Conservation (phyloP, 108 stramenopile genomes). For the Hondaea fermentalgiana region DNA sequence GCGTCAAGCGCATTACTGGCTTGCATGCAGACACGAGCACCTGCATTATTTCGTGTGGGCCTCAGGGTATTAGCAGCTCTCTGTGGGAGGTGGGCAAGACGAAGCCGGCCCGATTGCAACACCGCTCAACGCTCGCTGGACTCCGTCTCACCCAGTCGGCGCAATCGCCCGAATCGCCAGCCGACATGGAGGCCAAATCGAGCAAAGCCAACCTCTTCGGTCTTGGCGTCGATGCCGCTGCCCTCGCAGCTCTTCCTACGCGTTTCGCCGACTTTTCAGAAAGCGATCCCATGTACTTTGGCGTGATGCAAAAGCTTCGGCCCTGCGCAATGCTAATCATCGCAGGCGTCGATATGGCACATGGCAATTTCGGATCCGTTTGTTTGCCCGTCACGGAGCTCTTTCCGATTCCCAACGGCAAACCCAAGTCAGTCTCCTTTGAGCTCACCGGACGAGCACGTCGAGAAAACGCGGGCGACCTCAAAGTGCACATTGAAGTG, state of each 20-base stretch:
- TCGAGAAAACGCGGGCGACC: not conserved
- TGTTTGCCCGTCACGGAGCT: not conserved
- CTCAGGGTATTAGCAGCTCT: not conserved
- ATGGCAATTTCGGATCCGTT: conserved; percentile 1
- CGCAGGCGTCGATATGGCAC: not conserved
- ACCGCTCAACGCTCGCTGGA: not conserved
- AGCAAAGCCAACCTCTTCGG: not conserved
- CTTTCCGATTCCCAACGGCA: not conserved
- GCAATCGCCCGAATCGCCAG: not conserved
- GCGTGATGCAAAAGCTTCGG: not conserved
- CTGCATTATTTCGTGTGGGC: not conserved
- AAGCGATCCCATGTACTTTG: conserved; percentile 4
- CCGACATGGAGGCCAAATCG: not conserved
- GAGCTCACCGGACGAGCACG: not conserved
- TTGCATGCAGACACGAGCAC: not conserved
- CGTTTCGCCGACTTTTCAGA: not conserved
- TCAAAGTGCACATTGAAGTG: not conserved
- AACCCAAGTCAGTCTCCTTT: not conserved
- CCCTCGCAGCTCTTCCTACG: not conserved
- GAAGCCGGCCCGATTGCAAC: not conserved
- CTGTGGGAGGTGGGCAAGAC: conserved; percentile 15
- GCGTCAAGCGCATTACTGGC: not conserved
- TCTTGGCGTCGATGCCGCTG: not conserved
- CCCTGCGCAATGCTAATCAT: not conserved
- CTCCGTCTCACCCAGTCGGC: not conserved